Evolutionary conservation across 164 flowering plant species (phyloP).

Genomic region (Magnolia sinica): DNA sequence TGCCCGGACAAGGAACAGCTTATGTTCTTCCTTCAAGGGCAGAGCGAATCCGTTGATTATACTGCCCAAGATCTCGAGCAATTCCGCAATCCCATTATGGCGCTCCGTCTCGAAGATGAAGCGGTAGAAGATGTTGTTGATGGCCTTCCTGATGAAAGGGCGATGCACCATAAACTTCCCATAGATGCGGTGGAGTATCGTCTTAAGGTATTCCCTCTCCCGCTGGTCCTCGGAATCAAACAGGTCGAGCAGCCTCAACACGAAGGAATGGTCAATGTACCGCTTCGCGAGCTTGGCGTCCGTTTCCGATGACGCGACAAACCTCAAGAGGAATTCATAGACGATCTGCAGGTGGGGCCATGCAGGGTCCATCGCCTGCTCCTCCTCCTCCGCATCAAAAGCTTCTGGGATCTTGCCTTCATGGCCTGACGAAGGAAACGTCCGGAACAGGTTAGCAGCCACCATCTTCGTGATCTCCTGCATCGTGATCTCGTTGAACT

Average conservation of each 20-base stretch:
- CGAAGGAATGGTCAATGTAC: constrained; percentile 73
- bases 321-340: constrained; percentile 65
- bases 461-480: constrained; percentile 84
- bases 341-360: constrained; percentile 88
- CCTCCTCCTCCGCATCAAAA: constrained; percentile 72
- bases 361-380: constrained; percentile 62
- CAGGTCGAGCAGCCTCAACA: constrained; percentile 68
- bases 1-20: constrained; percentile 73
- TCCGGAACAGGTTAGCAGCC: constrained; percentile 58
- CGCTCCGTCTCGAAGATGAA: constrained; percentile 75
- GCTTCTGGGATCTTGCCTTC: constrained; percentile 49
- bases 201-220: constrained; percentile 82
- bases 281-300: constrained; percentile 85
- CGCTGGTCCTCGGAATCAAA: constrained; percentile 84
- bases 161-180: constrained; percentile 89
- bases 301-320: constrained; percentile 68
- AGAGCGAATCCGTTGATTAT: constrained; percentile 82
- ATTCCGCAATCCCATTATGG: constrained; percentile 75
- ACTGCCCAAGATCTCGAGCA: constrained; percentile 78
- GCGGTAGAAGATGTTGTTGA: constrained; percentile 66
- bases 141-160: constrained; percentile 72
- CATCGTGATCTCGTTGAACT: constrained; percentile 72
- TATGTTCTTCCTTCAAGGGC: constrained; percentile 84
- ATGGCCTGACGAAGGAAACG: constrained; percentile 50
- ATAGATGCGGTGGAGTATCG: constrained; percentile 70